Percentiles rank a stretch among this genome's conserved stretches.
Conservation (phyloP, 768 basidiomycete genomes). For the Tricholoma furcatifolium region DNA sequence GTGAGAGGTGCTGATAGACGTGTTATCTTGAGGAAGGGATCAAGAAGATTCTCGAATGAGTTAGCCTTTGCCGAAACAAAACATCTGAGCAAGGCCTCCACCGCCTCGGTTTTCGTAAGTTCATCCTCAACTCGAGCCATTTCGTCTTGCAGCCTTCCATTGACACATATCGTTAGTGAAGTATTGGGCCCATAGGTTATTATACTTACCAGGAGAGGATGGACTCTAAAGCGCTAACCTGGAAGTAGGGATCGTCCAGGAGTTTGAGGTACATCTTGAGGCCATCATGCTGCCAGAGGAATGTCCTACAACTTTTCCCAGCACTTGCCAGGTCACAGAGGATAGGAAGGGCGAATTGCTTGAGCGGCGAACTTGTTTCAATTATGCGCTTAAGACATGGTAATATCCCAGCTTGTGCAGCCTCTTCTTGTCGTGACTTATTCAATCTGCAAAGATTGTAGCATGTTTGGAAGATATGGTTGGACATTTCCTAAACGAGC, state of each 20-base stretch:
- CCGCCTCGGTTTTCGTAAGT: conserved; percentile 61
- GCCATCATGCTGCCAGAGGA: conserved; percentile 95
- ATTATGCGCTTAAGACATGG: conserved; percentile 90
- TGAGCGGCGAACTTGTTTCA: conserved; percentile 85
- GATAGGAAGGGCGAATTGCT: conserved; percentile 96
- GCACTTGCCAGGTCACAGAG: conserved; percentile 95
- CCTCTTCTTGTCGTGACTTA: conserved; percentile 94
- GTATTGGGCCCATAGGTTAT: not conserved
- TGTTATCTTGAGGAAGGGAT: conserved; percentile 89
- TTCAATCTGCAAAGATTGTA: conserved; percentile 95
- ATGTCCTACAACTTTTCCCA: conserved; percentile 85
- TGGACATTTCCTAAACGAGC: conserved; percentile 80
- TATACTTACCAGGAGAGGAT: conserved; percentile 78
- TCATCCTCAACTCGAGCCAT: conserved; percentile 91
- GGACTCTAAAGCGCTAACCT: conserved; percentile 88
- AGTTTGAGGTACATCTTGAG: conserved; percentile 75
- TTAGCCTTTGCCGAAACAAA: conserved; percentile 86
- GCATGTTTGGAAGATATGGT: conserved; percentile 96
- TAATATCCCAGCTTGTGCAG: conserved; percentile 93
- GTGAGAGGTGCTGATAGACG: conserved; percentile 76
- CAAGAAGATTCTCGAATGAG: conserved; percentile 89
- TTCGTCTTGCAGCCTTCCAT: conserved; percentile 87
- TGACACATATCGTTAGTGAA: not conserved
- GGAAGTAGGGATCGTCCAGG: conserved; percentile 85
- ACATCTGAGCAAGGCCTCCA: conserved; percentile 71